Evolutionary conservation across 2,329 filamentous ascomycete species (phyloP).

Genomic region (Hymenoscyphus repandus): DNA sequence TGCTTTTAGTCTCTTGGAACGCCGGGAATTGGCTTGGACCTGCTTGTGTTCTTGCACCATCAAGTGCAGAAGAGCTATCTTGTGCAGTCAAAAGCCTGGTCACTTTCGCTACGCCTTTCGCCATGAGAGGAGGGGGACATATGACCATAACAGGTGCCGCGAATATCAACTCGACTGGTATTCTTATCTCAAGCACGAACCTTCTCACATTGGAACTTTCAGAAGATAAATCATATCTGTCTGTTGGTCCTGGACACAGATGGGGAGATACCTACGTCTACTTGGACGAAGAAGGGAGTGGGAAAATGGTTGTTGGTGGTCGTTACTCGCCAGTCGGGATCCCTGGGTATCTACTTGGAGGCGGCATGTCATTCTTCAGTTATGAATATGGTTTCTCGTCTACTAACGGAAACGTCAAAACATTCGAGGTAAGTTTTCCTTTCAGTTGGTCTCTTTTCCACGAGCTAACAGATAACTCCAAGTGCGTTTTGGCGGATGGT

Average conservation of each 20-base stretch:
- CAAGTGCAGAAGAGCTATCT: slow-evolving; percentile 12
- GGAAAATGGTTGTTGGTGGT: slow-evolving; percentile 33
- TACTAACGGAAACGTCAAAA: slow-evolving; percentile 16
- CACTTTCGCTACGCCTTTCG: slow-evolving; percentile 36
- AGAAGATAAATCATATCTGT: slow-evolving; percentile 25
- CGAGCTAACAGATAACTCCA: not conserved
- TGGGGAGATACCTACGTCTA: slow-evolving; percentile 36
- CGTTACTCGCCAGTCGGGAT: slow-evolving; percentile 35
- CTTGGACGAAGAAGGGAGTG: slow-evolving; percentile 29
- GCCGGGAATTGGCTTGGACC: slow-evolving; percentile 14
- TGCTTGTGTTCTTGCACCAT: slow-evolving; percentile 15
- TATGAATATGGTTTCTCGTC: slow-evolving; percentile 20
- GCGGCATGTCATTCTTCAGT: slow-evolving; percentile 23
- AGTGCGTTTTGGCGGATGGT: slow-evolving; percentile 40
- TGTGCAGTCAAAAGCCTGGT: slow-evolving; percentile 13
- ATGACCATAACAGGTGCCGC: slow-evolving; percentile 49
- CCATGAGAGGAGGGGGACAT: slow-evolving; percentile 53
- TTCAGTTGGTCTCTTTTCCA: not conserved
- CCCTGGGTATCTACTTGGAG: slow-evolving; percentile 35
- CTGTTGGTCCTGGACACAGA: slow-evolving; percentile 33
- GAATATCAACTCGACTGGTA: slow-evolving; percentile 41
- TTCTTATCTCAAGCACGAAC: slow-evolving; percentile 42
- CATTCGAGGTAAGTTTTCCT: slow-evolving; percentile 11
- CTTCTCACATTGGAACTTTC: slow-evolving; percentile 16
- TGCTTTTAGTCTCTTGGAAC: slow-evolving; percentile 15